Base-by-base conservation (phyloP, 495 filamentous ascomycete species). In the Tirmania nivea region DNA sequence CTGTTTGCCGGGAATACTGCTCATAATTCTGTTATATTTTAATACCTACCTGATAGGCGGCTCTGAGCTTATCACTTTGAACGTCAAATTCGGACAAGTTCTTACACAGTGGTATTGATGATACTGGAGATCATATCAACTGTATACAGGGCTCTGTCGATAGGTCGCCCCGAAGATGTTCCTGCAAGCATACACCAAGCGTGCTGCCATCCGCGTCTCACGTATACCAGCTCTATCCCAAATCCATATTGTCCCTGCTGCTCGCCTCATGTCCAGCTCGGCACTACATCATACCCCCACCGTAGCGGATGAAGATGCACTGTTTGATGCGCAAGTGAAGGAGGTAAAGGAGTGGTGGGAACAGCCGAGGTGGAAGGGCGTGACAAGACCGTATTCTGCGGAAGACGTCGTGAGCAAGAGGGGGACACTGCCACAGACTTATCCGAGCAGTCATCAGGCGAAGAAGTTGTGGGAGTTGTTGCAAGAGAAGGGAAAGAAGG, bases 351-450 rank as follows among this genome's bases (percentile, higher is more conserved):
- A 77, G 47, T 95, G 90, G 90, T 96, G 87, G 86, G 71, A 72
- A 34, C 76, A 77, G 36, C 78, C 83, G 2, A 78, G 90, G 36
- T 97, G 77, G 64, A 76, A 81, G 52, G 88, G 85, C 17, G 94
- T 96, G 69, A 87, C 80, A 71, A 75, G 90, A 20, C 85, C 90
- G 34, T 96, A 95, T 67, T 81, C 80, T 2, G 83, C 90, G 7
- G 83, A 75, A 56, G 88, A 94, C 69, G 80, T 97, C 34, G 90
- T 92, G 52, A 86, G 78, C 69, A 94, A 94, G 71, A 76, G 90
- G 54, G 90, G 90, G 3, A 79, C 83, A 9, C 71, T 95, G 56
- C 75, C 82, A 62, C 88, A 95, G 63, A 74, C 72, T 53, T 96
- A 95, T 58, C 86, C 92, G 0, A 90, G 84, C 65, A 92, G 84